phyloP scores from a whole-genome alignment of 2,329 filamentous ascomycete species.

The Penicillium freii region DNA sequence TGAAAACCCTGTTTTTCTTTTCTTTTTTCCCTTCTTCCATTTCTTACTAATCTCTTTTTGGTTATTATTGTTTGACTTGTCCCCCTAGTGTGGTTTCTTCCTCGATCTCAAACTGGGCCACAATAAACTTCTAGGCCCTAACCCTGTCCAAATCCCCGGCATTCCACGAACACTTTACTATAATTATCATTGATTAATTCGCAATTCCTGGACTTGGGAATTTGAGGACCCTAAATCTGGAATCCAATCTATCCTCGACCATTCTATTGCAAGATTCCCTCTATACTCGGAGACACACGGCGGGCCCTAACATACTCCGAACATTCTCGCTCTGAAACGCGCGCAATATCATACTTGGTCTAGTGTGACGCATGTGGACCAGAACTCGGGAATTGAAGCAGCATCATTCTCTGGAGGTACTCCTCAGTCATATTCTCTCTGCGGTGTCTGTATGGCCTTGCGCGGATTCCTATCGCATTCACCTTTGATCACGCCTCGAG shows the following conservation, averaged over 20 bases:
- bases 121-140: conserved; percentile 18
- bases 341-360: conserved; percentile 17
- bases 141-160: conserved; percentile 8
- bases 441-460: conserved; percentile 19
- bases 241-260: conserved; percentile 23
- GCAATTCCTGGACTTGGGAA: conserved; percentile 6
- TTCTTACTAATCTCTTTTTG: conserved; percentile 18
- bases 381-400: conserved; percentile 12
- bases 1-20: conserved; percentile 18
- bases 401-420: conserved; percentile 15
- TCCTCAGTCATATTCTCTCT: conserved; percentile 9
- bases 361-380: conserved; percentile 20
- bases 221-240: conserved; percentile 3
- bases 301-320: conserved; percentile 3
- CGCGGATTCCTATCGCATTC: conserved; percentile 8
- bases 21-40: conserved; percentile 5
- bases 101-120: conserved; percentile 16
- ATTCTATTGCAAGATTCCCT: conserved; percentile 5
- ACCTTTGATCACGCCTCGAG: conserved; percentile 5
- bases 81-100: conserved; percentile 12
- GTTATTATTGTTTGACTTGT: conserved; percentile 9
- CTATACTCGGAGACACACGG: conserved; percentile 4
- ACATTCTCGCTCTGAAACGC: conserved; percentile 18
- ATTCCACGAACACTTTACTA: conserved; percentile 19
- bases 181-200: conserved; percentile 28